Percentiles rank a stretch among this genome's conserved stretches.
Evolutionary conservation across 805 yeast species (phyloP).

Genomic region (Wickerhamiella allomyrinae): DNA sequence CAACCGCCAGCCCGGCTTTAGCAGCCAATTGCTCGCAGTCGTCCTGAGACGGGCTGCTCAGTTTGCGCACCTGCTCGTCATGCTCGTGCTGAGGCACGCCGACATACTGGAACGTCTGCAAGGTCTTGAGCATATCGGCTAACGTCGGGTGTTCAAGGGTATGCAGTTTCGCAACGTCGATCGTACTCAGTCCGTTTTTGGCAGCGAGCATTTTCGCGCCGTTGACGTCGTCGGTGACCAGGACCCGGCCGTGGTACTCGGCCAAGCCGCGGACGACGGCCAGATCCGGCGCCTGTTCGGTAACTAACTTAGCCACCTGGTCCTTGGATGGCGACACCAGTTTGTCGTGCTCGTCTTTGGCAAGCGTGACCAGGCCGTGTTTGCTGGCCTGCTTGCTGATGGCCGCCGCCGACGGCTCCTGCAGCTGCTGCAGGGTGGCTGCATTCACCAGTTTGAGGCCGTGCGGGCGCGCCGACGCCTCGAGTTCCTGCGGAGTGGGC

Average conservation of each 20-base stretch:
- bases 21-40: constrained; percentile 18
- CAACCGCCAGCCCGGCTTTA: constrained; percentile 19
- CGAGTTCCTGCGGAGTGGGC: constrained; percentile 17
- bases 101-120: background rate
- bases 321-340: constrained; percentile 6
- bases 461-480: constrained; percentile 11
- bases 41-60: background rate
- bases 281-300: constrained; percentile 12
- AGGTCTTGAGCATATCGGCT: background rate
- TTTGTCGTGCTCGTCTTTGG: constrained; percentile 17
- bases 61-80: background rate
- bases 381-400: constrained; percentile 18
- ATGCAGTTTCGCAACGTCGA: background rate
- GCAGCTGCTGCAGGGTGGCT: constrained; percentile 10
- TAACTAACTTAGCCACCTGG: constrained; percentile 17
- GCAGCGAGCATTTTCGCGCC: background rate
- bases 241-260: constrained; percentile 4
- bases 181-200: background rate
- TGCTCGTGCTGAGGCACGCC: background rate
- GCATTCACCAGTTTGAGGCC: constrained; percentile 16
- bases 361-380: constrained; percentile 14
- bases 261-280: constrained; percentile 10
- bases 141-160: background rate
- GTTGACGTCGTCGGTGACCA: constrained; percentile 10
- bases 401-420: constrained; percentile 23